These are phyloP conservation scores for Zostera marina DNA, from an alignment of 116 monocot species.

Conservation along the genomic window DNA sequence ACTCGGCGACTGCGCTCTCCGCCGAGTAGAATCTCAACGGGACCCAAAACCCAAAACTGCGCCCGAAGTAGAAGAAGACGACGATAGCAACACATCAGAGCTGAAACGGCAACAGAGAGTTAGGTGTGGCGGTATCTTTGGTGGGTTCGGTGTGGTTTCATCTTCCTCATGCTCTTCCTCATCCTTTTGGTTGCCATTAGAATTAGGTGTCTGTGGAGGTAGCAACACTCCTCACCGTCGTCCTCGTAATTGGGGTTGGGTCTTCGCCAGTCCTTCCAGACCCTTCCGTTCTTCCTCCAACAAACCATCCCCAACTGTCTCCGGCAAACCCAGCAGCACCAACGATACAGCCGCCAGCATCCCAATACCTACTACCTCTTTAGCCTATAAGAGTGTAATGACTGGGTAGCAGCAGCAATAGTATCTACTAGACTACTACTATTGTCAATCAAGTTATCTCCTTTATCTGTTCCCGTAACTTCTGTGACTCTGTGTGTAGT, in stretches of 20 bases:
- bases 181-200: constrained; percentile 35
- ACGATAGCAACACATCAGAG: constrained; percentile 12
- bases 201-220: constrained; percentile 1
- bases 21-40: constrained; percentile 76
- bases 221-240: constrained; percentile 1
- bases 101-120: constrained; percentile 24
- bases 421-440: no score
- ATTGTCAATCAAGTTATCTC: no score
- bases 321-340: neutral
- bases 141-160: constrained; percentile 40
- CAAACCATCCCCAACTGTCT: neutral
- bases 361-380: no score
- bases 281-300: constrained; percentile 2
- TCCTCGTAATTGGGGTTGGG: constrained; percentile 4
- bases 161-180: constrained; percentile 22
- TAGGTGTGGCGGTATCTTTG: constrained; percentile 62
- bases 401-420: no score
- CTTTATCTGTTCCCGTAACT: no score
- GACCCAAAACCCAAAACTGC: constrained; percentile 25
- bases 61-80: constrained; percentile 3
- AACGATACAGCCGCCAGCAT: no score
- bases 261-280: constrained; percentile 1
- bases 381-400: no score
- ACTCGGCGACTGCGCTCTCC: constrained; percentile 66
- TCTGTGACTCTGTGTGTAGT: no score